phyloP scores from a whole-genome alignment of 495 filamentous ascomycete species.

The Sordaria brevicollis region DNA sequence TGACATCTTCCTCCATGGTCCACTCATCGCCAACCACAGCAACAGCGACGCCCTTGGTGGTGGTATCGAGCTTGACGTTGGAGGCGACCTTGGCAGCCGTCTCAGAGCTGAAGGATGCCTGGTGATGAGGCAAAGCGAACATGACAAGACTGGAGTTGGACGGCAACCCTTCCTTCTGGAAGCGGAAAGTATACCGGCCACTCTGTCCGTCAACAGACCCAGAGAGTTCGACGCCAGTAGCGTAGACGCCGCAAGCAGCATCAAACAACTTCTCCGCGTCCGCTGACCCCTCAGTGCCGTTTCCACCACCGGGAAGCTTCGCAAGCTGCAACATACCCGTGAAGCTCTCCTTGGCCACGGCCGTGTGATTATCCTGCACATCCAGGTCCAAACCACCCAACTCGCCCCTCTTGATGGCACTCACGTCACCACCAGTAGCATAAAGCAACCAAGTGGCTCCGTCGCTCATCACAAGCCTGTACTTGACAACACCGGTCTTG shows the following conservation, averaged over 20 bases:
- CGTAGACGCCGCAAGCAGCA: constrained; percentile 62
- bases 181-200: constrained; percentile 66
- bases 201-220: constrained; percentile 47
- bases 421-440: constrained; percentile 32
- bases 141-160: constrained; percentile 51
- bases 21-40: constrained; percentile 67
- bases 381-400: constrained; percentile 26
- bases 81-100: constrained; percentile 45
- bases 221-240: constrained; percentile 48
- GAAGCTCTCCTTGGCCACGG: constrained; percentile 34
- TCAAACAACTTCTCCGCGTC: constrained; percentile 56
- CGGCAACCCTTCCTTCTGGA: constrained; percentile 53
- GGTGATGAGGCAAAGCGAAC: constrained; percentile 85
- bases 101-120: constrained; percentile 54
- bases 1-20: constrained; percentile 57
- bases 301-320: constrained; percentile 50
- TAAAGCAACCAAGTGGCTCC: constrained; percentile 73
- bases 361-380: constrained; percentile 35
- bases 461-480: constrained; percentile 60
- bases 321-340: constrained; percentile 71
- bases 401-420: background rate
- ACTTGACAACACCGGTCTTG: constrained; percentile 64
- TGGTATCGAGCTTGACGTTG: constrained; percentile 57
- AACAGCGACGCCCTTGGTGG: constrained; percentile 73
- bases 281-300: background rate